Base-by-base conservation (phyloP, 169 alveolate species). In the Babesia gibsoni region DNA sequence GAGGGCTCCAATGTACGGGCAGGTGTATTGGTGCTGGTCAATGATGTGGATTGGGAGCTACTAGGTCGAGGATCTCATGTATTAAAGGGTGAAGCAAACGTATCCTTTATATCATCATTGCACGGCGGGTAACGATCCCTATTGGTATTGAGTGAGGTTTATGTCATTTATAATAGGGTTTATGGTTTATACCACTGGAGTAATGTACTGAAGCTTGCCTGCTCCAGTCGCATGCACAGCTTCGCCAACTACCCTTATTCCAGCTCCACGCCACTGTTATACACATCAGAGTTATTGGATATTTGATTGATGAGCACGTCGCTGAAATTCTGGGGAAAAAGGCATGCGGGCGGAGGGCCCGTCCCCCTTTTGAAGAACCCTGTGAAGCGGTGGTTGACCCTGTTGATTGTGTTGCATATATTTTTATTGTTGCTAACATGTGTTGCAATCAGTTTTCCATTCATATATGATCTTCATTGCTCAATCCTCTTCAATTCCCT, bases 11-110 rank as follows among this genome's bases (percentile, higher is more conserved):
- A 78, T 45, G 79, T 83, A 37, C 68, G 82, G 59, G 96, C 99
- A 3, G 99, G 99, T 22, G 92, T 96, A 50, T 77, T 96, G 22
- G 98, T 96, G 25, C 83, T 96, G 63, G 91, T 95, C 22, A 94
- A 96, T 82, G 97, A 96, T 72, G 88, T 93, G 23, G 99, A 96
- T 69, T 96, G 98, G 98, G 99, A 96, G 75, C 83, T 96, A 29
- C 83, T 89, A 36, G 98, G 94, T 14, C 91, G 93, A 12, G 95
- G 84, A 42, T 74, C 90, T 39, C 90, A 90, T 43, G 66, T 58
- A 37, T 48, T 96, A 30, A 72, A 88, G 67, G 82, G 93, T 59
- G 85, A 83, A 46, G 96, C 93, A 69, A 78, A 67, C 49, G 84
- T 94, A 25, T 84, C 96, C 18, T 95, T 96, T 59, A 92, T 96